Conservation (phyloP, 495 filamentous ascomycete genomes). For the Podospora fimiseda region DNA sequence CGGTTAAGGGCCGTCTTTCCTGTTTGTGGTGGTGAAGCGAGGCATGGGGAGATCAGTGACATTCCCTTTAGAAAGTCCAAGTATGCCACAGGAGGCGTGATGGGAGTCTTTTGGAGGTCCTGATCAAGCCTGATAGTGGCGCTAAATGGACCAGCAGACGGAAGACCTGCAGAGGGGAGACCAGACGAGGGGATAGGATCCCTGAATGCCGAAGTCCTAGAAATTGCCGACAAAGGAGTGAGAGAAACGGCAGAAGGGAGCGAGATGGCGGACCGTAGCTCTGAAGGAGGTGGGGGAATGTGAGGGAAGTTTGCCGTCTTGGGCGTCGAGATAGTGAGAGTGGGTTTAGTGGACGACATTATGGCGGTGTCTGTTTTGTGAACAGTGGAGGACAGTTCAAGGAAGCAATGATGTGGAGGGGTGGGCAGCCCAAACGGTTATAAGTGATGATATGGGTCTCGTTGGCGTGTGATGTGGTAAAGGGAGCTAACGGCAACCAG, state of each 20-base stretch:
- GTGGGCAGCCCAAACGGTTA: constrained; percentile 31
- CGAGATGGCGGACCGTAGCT: constrained; percentile 43
- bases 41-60: constrained; percentile 55
- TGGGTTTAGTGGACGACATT: constrained; percentile 58
- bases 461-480: constrained; percentile 3
- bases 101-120: constrained; percentile 60
- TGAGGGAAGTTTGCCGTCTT: constrained; percentile 71
- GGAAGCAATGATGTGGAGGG: constrained; percentile 16
- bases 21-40: constrained; percentile 43
- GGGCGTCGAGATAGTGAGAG: constrained; percentile 69
- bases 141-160: constrained; percentile 29
- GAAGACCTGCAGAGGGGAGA: constrained; percentile 30
- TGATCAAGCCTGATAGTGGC: constrained; percentile 27
- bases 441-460: constrained; percentile 26
- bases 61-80: constrained; percentile 77
- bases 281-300: constrained; percentile 53
- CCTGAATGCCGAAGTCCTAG: constrained; percentile 27
- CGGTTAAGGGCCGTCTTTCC: constrained; percentile 31
- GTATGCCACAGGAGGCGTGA: constrained; percentile 88
- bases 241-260: constrained; percentile 27
- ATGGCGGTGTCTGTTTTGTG: constrained; percentile 24
- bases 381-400: constrained; percentile 28
- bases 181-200: constrained; percentile 25
- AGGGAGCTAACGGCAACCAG: constrained; percentile 11
- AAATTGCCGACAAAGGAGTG: constrained; percentile 29